Conservation (phyloP, 2,329 filamentous ascomycete genomes). For the Teratosphaeria epicoccoides region DNA sequence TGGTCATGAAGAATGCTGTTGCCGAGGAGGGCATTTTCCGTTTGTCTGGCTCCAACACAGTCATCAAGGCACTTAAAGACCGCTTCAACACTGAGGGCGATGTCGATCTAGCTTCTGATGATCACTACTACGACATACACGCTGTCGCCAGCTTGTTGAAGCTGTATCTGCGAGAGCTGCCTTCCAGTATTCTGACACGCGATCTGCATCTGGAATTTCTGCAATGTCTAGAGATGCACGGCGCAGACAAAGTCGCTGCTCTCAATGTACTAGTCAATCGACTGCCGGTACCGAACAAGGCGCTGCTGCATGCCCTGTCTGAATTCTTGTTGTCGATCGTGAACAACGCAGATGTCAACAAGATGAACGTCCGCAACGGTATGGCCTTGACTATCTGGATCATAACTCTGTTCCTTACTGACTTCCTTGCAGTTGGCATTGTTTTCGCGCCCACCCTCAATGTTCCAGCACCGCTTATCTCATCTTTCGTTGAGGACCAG, state of each 20-base stretch:
- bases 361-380: conserved; percentile 90
- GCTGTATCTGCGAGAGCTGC: conserved; percentile 83
- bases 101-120: conserved; percentile 68
- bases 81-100: conserved; percentile 91
- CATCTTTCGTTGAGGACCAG: conserved; percentile 85
- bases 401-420: not conserved
- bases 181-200: conserved; percentile 78
- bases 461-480: conserved; percentile 89
- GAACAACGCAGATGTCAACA: conserved; percentile 80
- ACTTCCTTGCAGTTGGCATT: conserved; percentile 57
- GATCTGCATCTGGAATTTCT: conserved; percentile 87
- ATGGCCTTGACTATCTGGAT: conserved; percentile 3
- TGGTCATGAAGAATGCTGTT: conserved; percentile 70
- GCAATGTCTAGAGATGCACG: conserved; percentile 55
- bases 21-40: conserved; percentile 93
- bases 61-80: conserved; percentile 83
- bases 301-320: conserved; percentile 73
- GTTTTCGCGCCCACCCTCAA: conserved; percentile 96
- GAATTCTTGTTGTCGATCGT: conserved; percentile 86
- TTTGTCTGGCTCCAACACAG: conserved; percentile 88
- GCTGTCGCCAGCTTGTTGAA: conserved; percentile 91
- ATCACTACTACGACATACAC: conserved; percentile 87
- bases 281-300: conserved; percentile 69
- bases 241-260: conserved; percentile 62
- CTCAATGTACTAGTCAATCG: conserved; percentile 69